These are phyloP conservation scores for Hypoxylon sp. DNA, from an alignment of 2,329 filamentous ascomycete species.

Conservation along the genomic window DNA sequence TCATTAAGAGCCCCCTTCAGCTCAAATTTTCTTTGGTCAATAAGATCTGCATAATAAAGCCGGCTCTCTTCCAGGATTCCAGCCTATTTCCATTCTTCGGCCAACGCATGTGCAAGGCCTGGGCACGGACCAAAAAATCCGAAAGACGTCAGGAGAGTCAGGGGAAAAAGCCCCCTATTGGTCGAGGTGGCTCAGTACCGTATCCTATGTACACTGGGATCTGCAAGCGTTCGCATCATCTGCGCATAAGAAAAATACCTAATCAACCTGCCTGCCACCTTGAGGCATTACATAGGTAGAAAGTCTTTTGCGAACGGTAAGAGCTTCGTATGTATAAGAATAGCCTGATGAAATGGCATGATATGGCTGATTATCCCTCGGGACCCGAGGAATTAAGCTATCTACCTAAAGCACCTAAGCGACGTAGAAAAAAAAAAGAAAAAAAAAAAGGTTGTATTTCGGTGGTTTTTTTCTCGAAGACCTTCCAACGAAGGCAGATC, in stretches of 20 bases:
- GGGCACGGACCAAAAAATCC: conserved; percentile 26
- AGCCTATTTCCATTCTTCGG: conserved; percentile 24
- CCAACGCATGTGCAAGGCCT: conserved; percentile 13
- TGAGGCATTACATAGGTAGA: conserved; percentile 9
- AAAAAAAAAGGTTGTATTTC: conserved; percentile 22
- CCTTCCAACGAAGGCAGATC: conserved; percentile 28
- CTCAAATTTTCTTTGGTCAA: conserved; percentile 12
- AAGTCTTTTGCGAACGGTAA: not conserved
- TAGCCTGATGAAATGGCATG: conserved; percentile 19
- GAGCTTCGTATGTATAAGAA: conserved; percentile 11
- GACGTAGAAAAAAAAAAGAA: conserved; percentile 10
- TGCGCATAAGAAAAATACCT: conserved; percentile 16
- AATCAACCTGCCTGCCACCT: conserved; percentile 9
- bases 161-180: conserved; percentile 29
- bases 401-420: not conserved
- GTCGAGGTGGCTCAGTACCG: conserved; percentile 8
- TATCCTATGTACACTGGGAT: conserved; percentile 31
- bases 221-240: conserved; percentile 34
- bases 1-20: conserved; percentile 5
- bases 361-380: conserved; percentile 19
- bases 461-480: conserved; percentile 28
- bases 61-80: conserved; percentile 5
- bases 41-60: conserved; percentile 34
- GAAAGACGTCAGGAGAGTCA: conserved; percentile 19
- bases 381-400: conserved; percentile 14